Percentiles rank a stretch among this genome's conserved stretches.
These are phyloP conservation scores for Fusarium chuoi DNA, from an alignment of 2,329 filamentous ascomycete genomes.

Conservation along the genomic window DNA sequence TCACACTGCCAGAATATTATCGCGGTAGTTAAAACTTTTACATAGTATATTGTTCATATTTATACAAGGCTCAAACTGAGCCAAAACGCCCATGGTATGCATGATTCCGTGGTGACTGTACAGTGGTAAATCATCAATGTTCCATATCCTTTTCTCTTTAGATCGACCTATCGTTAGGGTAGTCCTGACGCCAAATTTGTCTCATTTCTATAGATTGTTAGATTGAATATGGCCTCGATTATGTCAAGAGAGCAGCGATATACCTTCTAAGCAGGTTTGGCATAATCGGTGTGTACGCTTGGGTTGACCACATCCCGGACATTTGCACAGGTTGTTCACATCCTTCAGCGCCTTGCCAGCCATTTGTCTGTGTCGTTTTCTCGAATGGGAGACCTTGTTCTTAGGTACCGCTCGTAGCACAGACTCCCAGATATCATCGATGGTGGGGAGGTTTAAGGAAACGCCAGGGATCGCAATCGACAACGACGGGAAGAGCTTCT, in stretches of 20 bases:
- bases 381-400: slow-evolving; percentile 98
- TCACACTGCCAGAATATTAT: not conserved
- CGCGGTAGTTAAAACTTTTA: not conserved
- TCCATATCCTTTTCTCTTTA: slow-evolving; percentile 33
- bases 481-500: slow-evolving; percentile 63
- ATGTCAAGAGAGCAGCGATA: not conserved
- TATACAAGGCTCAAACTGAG: slow-evolving; percentile 46
- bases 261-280: slow-evolving; percentile 86
- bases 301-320: slow-evolving; percentile 85
- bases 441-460: slow-evolving; percentile 62
- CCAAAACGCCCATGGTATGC: slow-evolving; percentile 50
- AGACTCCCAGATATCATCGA: slow-evolving; percentile 91
- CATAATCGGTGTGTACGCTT: slow-evolving; percentile 93
- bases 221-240: slow-evolving; percentile 10
- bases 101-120: slow-evolving; percentile 47
- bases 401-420: slow-evolving; percentile 94
- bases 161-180: slow-evolving; percentile 49
- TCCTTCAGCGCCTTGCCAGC: slow-evolving; percentile 96
- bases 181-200: slow-evolving; percentile 56
- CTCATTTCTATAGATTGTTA: slow-evolving; percentile 54
- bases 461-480: slow-evolving; percentile 70
- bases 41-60: slow-evolving; percentile 37
- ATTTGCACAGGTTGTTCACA: slow-evolving; percentile 85
- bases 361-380: slow-evolving; percentile 92
- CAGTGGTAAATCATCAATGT: slow-evolving; percentile 39